A percentile compares a stretch with the other conserved stretches of the same genome.
Conservation (phyloP, 1,284 basidiomycete species). For the Ustilago bromivora region DNA sequence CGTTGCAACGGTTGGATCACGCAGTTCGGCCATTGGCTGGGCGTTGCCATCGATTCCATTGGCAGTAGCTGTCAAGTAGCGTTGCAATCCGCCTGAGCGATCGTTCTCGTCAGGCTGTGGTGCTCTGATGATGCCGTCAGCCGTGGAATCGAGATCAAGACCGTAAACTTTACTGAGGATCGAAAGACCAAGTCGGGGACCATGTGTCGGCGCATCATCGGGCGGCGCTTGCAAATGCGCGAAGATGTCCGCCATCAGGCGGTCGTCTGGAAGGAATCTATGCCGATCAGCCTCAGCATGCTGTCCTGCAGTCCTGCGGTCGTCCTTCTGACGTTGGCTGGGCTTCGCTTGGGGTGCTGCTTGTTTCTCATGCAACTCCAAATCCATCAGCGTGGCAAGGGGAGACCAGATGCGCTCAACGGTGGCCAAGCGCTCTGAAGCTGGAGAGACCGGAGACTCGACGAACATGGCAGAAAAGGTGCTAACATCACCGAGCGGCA, state of each 20-base stretch:
- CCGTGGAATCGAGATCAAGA: conserved; percentile 27
- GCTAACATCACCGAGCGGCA: conserved; percentile 29
- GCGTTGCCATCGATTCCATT: conserved; percentile 1
- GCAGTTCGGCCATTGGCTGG: conserved; percentile 14
- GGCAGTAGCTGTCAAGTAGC: conserved; percentile 13
- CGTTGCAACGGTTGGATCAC: not conserved
- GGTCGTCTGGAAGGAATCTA: conserved; percentile 38
- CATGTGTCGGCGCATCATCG: not conserved
- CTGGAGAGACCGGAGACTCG: not conserved
- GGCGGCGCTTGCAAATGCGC: not conserved
- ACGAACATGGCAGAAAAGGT: conserved; percentile 18
- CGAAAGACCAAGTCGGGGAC: conserved; percentile 9
- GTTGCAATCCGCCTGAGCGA: conserved; percentile 2
- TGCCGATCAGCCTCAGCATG: not conserved
- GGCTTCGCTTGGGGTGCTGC: not conserved
- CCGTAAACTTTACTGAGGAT: conserved; percentile 27
- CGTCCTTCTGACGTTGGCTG: not conserved
- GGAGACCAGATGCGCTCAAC: conserved; percentile 24
- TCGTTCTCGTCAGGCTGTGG: conserved; percentile 1
- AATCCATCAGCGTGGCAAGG: conserved; percentile 14
- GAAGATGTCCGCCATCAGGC: conserved; percentile 19
- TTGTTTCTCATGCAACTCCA: conserved; percentile 21
- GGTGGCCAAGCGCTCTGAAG: conserved; percentile 5
- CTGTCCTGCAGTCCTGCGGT: not conserved
- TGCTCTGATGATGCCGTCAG: conserved; percentile 32